Evolutionary conservation across 164 flowering plant species (phyloP), one percentile per base, ranked within the genome.

Genomic region (Berberis thunbergii): DNA sequence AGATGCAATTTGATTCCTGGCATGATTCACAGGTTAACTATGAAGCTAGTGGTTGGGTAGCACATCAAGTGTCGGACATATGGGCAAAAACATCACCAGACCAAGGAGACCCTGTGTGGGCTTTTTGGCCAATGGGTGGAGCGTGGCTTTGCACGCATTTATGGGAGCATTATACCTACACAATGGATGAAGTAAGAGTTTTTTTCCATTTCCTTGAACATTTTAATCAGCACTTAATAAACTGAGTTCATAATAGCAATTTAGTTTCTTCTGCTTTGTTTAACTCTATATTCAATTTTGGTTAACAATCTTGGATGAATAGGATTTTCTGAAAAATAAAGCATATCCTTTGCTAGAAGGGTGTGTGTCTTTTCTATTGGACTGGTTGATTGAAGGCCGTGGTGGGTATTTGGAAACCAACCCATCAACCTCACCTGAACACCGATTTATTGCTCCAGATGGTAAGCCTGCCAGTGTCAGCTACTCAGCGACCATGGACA

Each of bases 41-140:
- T 74, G 84, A 80, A 76, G 77, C 89, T 54, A 80, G 76, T 70
- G 98, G 98, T 57, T 94, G 97, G 97, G 98, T 94, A 69, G 85
- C 68, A 8, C 98, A 94, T 80, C 97, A 94, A 61, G 86, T 83
- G 41, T 83, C 95, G 43, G 98, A 94, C 67, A 73, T 90, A 74
- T 94, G 98, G 98, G 96, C 89, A 43, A 94, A 90, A 81, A 82
- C 97, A 74, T 88, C 97, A 43, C 89, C 96, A 9, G 91, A 83
- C 68, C 67, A 72, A 62, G 95, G 95, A 54, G 71, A 82, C 52
- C 86, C 94, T 57, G 83, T 80, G 38, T 94, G 95, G 96, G 96
- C 98, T 44, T 57, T 94, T 55, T 94, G 98, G 98, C 97, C 84
- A 63, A 90, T 94, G 98, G 98, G 98, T 50, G 98, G 98, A 65